Evolutionary conservation across 805 yeast species (phyloP).

Genomic region (Saturnispora quitensis): DNA sequence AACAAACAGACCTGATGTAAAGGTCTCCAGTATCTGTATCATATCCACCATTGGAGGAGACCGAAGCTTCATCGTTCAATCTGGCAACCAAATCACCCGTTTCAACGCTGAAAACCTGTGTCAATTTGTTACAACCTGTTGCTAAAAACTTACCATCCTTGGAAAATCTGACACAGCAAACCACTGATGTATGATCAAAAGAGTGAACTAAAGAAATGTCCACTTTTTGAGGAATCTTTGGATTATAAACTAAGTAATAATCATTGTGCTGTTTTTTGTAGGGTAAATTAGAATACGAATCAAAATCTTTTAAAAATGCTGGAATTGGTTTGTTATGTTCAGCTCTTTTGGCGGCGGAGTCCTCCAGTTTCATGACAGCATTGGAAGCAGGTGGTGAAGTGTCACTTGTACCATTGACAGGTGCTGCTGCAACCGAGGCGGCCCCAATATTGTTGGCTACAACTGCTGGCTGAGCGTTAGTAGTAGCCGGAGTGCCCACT

Average conservation of each 20-base stretch:
- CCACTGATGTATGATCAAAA: constrained; percentile 87
- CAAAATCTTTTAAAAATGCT: constrained; percentile 72
- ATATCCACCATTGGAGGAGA: constrained; percentile 35
- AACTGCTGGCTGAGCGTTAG: constrained; percentile 7
- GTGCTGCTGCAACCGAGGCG: background rate
- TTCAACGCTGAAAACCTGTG: constrained; percentile 87
- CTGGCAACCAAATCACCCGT: constrained; percentile 86
- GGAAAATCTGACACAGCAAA: constrained; percentile 91
- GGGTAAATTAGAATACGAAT: constrained; percentile 65
- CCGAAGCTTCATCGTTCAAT: constrained; percentile 67
- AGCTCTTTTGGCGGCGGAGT: constrained; percentile 33
- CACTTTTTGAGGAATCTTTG: constrained; percentile 62
- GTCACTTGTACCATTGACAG: background rate
- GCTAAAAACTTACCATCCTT: constrained; percentile 88
- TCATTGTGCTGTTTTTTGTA: constrained; percentile 77
- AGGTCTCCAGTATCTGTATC: constrained; percentile 70
- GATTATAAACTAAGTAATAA: constrained; percentile 84
- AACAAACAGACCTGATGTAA: constrained; percentile 91
- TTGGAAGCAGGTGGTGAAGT: background rate
- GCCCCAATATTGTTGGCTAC: constrained; percentile 12
- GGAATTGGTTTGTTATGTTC: constrained; percentile 70
- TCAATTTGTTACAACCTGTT: constrained; percentile 93
- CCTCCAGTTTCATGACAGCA: constrained; percentile 12
- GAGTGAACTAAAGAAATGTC: constrained; percentile 88
- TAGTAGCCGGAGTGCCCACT: background rate